phyloP scores from a whole-genome alignment of 305 asterid genomes.

The Fraxinus angustifolia region DNA sequence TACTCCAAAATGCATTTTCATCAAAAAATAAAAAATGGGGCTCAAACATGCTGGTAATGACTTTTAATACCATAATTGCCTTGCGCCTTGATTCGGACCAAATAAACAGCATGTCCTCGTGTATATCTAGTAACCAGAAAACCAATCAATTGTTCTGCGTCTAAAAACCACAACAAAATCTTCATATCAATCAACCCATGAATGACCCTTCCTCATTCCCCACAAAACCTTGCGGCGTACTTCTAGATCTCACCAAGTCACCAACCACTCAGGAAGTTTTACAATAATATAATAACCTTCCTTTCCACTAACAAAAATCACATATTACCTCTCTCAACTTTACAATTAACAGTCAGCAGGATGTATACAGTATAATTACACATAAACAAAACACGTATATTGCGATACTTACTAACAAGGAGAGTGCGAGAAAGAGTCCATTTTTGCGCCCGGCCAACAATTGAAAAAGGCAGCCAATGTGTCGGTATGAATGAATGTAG shows the following conservation, averaged over 20 bases:
- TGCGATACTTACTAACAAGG: constrained; percentile 63
- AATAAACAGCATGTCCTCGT: neutral
- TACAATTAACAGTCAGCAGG: neutral
- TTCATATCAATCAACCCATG: neutral
- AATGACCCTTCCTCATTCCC: neutral
- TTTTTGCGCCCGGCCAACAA: constrained; percentile 94
- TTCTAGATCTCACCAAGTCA: constrained; percentile 19
- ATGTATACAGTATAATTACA: neutral
- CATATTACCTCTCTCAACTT: neutral
- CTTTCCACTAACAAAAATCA: constrained; percentile 15
- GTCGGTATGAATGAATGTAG: constrained; percentile 94
- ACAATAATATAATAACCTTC: constrained; percentile 10
- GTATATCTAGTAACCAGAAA: neutral
- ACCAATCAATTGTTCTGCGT: neutral
- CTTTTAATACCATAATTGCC: neutral
- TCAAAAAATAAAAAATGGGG: too few relatives aligned
- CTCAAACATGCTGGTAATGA: too few relatives aligned
- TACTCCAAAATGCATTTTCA: too few relatives aligned
- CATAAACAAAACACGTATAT: neutral
- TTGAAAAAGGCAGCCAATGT: constrained; percentile 94
- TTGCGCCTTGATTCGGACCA: neutral
- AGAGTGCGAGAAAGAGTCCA: constrained; percentile 95
- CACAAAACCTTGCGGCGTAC: constrained; percentile 14
- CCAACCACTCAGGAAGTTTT: neutral
- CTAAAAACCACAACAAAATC: neutral